Evolutionary conservation across 352 stramenopile species (phyloP).

Genomic region (Phytophthora rubi): DNA sequence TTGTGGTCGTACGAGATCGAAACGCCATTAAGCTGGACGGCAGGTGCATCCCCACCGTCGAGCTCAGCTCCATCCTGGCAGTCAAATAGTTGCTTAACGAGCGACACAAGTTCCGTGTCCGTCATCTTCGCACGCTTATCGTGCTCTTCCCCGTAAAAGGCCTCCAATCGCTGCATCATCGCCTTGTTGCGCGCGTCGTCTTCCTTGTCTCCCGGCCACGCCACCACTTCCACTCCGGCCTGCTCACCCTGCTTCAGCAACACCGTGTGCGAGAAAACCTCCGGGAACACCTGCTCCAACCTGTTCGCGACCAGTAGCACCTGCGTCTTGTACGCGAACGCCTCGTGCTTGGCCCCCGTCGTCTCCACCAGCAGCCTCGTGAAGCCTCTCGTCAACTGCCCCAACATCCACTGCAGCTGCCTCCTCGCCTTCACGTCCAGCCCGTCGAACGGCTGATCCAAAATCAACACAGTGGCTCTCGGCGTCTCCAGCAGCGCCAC

Average conservation of each 20-base stretch:
- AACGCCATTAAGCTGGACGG: conserved; percentile 52
- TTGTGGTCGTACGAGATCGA: conserved; percentile 65
- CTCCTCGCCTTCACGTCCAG: conserved; percentile 85
- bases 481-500: conserved; percentile 81
- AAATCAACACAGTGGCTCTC: conserved; percentile 75
- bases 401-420: conserved; percentile 86
- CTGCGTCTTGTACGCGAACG: conserved; percentile 88
- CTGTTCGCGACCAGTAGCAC: conserved; percentile 90
- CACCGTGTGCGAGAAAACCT: conserved; percentile 76
- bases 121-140: conserved; percentile 41
- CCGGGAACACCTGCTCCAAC: conserved; percentile 87
- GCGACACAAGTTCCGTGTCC: conserved; percentile 35
- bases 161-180: conserved; percentile 45
- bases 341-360: conserved; percentile 69
- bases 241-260: conserved; percentile 40
- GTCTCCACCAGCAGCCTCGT: conserved; percentile 91
- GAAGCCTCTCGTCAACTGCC: conserved; percentile 87
- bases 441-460: conserved; percentile 95
- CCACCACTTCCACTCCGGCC: conserved; percentile 42
- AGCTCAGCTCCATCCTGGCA: conserved; percentile 1
- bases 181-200: conserved; percentile 36
- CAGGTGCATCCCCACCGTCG: conserved; percentile 6
- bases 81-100: conserved; percentile 54
- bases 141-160: conserved; percentile 50
- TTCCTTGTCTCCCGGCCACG: conserved; percentile 39